Percentiles rank a stretch among this genome's conserved stretches.
phyloP scores from a whole-genome alignment of 208 protist species.

The Phytomonas francai region DNA sequence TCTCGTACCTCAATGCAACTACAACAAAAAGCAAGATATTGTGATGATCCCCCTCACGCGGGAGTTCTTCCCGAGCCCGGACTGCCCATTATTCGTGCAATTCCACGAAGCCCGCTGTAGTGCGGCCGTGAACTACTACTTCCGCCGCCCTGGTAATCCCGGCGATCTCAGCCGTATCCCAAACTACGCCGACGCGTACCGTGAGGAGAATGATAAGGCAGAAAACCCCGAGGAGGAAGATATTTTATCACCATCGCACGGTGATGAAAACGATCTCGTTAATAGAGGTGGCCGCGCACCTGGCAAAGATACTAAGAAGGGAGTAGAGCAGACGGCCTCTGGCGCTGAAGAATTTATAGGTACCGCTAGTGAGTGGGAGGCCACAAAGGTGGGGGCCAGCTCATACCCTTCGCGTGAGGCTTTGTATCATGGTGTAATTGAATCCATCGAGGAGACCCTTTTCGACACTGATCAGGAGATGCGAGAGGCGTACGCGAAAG shows the following conservation, averaged over 20 bases:
- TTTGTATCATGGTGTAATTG: constrained; percentile 71
- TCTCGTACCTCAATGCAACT: constrained; percentile 22
- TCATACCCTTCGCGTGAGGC: constrained; percentile 69
- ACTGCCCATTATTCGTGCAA: constrained; percentile 77
- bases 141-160: constrained; percentile 65
- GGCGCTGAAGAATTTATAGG: too few species aligned
- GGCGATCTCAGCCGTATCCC: constrained; percentile 74
- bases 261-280: too few species aligned
- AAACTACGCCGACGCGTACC: constrained; percentile 33
- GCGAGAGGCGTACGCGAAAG: constrained; percentile 27
- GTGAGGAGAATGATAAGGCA: constrained; percentile 13
- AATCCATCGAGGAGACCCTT: constrained; percentile 65
- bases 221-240: too few species aligned
- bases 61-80: too few species aligned
- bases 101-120: constrained; percentile 76
- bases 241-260: too few species aligned
- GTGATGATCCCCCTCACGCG: constrained; percentile 72
- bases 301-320: too few species aligned
- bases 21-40: constrained; percentile 43
- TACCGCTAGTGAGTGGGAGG: not conserved
- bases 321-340: too few species aligned
- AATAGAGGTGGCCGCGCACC: not conserved
- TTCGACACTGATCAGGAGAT: constrained; percentile 85
- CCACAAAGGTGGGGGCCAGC: constrained; percentile 10
- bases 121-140: constrained; percentile 80